A percentile compares a stretch with the other conserved stretches of the same genome.
Conservation (phyloP, 305 asterid genomes). For the Caryopteris hybrid region DNA sequence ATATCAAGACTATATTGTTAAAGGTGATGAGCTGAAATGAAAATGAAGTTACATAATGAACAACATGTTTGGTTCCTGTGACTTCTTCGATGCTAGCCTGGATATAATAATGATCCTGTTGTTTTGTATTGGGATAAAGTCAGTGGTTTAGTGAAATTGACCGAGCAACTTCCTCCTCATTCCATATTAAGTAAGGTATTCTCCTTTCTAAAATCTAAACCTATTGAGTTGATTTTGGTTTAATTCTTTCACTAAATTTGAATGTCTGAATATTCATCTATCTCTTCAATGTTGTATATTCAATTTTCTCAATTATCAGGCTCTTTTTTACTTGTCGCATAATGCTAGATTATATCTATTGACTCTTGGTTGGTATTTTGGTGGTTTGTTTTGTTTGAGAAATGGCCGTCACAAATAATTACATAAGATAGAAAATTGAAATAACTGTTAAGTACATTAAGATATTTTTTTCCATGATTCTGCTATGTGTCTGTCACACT, state of each 20-base stretch:
- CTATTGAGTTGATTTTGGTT: no score
- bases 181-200: no score
- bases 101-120: neutral
- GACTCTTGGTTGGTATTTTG: neutral
- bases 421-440: neutral
- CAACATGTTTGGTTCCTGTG: neutral
- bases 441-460: neutral
- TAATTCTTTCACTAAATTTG: no score
- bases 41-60: neutral
- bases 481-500: neutral
- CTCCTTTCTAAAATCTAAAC: no score
- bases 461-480: neutral
- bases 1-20: slow-evolving; percentile 28
- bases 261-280: neutral
- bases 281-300: neutral
- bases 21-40: slow-evolving; percentile 3
- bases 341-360: neutral
- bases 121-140: neutral
- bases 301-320: neutral
- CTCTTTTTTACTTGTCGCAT: no score
- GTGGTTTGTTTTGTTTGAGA: neutral
- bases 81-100: neutral
- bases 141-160: neutral
- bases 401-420: neutral
- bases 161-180: neutral